Evolutionary conservation across 768 basidiomycete genomes (phyloP), one percentile per base, ranked within the genome.

Genomic region (Mycena haematopus): DNA sequence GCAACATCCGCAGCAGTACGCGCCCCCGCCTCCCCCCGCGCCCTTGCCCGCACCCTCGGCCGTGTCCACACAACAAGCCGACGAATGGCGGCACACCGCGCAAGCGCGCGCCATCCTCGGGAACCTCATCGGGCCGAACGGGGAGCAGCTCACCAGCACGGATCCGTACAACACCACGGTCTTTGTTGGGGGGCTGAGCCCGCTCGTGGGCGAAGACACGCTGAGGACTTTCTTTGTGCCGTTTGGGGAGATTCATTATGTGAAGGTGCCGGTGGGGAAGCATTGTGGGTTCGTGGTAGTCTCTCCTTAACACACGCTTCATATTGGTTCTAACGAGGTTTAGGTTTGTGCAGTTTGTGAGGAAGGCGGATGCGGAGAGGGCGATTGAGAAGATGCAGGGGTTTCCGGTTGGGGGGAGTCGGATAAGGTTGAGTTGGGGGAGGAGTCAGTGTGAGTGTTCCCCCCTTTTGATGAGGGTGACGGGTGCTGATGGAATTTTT

Each of bases 351-450:
- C 95, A 97, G 76, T 97, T 94, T 70, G 92, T 96, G 27, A 85
- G 89, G 66, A 95, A 96, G 75, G 86, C 86, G 11, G 95, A 97
- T 75, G 95, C 95, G 13, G 94, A 96, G 74, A 82, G 86, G 38
- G 94, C 95, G 10, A 97, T 97, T 63, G 92, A 95, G 77, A 94
- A 93, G 77, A 95, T 96, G 95, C 95, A 96, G 79, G 95, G 94
- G 25, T 96, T 95, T 73, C 93, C 94, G 5, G 89, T 97, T 66
- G 94, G 93, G 35, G 95, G 95, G 17, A 94, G 93, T 66, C 83
- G 92, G 69, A 95, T 97, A 67, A 84, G 95, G 36, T 77, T 96
- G 65, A 93, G 92, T 71, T 97, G 95, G 95, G 95, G 95, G 44
- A 82, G 95, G 50, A 93, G 91, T 76, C 94, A 96, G 84, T 94